Percentiles rank a stretch among this genome's conserved stretches.
These are phyloP conservation scores for Boletus tomentosulus DNA, from an alignment of 768 basidiomycete genomes.

Conservation along the genomic window DNA sequence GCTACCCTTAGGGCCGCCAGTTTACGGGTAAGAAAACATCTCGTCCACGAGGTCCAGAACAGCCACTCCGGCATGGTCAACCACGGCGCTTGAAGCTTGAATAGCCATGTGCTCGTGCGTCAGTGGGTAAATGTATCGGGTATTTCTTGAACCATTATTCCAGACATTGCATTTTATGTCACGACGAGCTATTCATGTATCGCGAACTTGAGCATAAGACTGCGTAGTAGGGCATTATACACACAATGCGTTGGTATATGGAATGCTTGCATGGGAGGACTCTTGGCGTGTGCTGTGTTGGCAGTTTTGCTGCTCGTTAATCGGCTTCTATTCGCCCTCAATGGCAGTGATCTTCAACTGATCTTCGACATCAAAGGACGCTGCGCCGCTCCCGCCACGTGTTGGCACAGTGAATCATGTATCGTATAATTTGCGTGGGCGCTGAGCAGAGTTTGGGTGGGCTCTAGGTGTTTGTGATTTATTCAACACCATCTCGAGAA, in stretches of 20 bases:
- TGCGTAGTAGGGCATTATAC: neutral
- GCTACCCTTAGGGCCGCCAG: neutral
- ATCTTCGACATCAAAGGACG: slow-evolving; percentile 17
- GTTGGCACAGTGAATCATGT: slow-evolving; percentile 4
- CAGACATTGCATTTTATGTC: slow-evolving; percentile 19
- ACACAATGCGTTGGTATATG: neutral
- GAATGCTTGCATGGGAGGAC: neutral
- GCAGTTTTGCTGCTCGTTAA: slow-evolving; percentile 13
- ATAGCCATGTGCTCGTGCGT: slow-evolving; percentile 3
- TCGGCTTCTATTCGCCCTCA: slow-evolving; percentile 24
- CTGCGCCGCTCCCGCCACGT: slow-evolving; percentile 16
- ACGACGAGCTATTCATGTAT: neutral
- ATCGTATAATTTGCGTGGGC: neutral
- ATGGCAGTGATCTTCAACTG: slow-evolving; percentile 28
- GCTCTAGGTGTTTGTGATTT: neutral
- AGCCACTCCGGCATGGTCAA: neutral
- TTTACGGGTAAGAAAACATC: neutral
- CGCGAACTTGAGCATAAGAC: neutral
- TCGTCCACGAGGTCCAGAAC: neutral
- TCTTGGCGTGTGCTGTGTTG: neutral
- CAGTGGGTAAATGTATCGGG: neutral
- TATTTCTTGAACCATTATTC: slow-evolving; percentile 1
- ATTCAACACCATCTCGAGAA: neutral
- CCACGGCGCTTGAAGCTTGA: neutral
- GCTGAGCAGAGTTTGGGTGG: neutral